A percentile compares a stretch with the other conserved stretches of the same genome.
These are phyloP conservation scores for Citrullus amarus DNA, from an alignment of 306 rosid species.

Conservation along the genomic window DNA sequence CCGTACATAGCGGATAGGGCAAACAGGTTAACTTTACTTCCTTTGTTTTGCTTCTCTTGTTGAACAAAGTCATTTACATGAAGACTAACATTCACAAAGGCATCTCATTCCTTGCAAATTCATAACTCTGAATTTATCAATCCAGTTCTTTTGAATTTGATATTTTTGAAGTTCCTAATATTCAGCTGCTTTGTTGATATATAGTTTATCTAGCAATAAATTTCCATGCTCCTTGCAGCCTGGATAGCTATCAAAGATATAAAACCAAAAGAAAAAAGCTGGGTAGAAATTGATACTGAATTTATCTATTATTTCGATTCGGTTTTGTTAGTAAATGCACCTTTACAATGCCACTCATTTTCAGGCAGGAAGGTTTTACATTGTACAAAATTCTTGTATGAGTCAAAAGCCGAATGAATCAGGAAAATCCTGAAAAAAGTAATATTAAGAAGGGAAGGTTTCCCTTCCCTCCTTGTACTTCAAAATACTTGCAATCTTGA, in stretches of 20 bases:
- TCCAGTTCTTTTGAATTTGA: too few species aligned
- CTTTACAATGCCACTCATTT: not conserved
- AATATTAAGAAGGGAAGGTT: not conserved
- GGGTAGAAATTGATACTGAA: not conserved
- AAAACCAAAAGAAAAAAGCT: not conserved
- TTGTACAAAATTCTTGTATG: not conserved
- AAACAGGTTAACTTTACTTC: too few species aligned
- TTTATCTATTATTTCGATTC: not conserved
- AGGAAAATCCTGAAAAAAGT: not conserved
- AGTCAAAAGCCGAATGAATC: not conserved
- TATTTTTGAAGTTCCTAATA: too few species aligned
- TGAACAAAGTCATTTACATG: too few species aligned
- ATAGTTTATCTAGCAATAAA: not conserved
- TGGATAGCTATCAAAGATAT: not conserved
- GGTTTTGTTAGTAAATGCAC: not conserved
- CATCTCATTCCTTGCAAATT: too few species aligned
- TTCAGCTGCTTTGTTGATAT: too few species aligned
- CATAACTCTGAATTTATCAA: too few species aligned
- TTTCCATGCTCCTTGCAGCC: not conserved
- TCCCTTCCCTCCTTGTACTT: not conserved
- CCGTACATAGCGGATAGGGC: too few species aligned
- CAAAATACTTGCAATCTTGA: constrained; percentile 4
- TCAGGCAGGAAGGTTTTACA: not conserved
- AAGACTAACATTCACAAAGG: too few species aligned
- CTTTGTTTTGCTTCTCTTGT: too few species aligned